Conservation (phyloP, 176 grass and related monocot genomes). For the Guadua angustifolia region DNA sequence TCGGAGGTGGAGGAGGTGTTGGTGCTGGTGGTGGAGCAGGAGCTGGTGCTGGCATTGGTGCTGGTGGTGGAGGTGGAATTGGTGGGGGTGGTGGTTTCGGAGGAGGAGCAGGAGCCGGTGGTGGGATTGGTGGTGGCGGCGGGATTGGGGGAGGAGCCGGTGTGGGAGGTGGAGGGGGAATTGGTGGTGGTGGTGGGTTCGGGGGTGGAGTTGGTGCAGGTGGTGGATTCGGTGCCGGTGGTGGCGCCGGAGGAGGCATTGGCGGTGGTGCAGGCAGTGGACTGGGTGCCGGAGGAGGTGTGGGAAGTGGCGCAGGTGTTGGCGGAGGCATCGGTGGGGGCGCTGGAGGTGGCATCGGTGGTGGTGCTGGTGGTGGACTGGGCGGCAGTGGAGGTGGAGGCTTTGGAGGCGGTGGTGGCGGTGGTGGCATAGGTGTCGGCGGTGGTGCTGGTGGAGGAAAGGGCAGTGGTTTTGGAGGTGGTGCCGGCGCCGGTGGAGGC, state of each 20-base stretch:
- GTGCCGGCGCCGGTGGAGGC: not conserved
- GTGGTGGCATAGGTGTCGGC: not conserved
- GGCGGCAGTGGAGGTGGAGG: not conserved
- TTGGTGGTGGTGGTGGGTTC: not conserved
- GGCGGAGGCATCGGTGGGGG: slow-evolving; percentile 29
- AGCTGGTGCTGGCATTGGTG: not conserved
- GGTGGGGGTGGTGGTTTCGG: slow-evolving; percentile 14
- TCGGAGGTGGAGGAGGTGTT: no score
- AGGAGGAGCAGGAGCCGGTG: slow-evolving; percentile 12
- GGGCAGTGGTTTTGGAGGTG: not conserved
- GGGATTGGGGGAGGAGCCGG: not conserved
- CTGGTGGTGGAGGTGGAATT: not conserved
- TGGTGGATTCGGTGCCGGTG: no score
- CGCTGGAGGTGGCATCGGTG: not conserved
- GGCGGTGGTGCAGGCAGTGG: not conserved
- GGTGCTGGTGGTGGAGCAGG: slow-evolving; percentile 35
- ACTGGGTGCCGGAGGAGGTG: not conserved
- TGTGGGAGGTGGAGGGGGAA: not conserved
- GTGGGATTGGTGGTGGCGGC: slow-evolving; percentile 1
- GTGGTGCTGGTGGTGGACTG: not conserved
- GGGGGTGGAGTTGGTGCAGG: not conserved
- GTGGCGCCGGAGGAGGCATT: not conserved
- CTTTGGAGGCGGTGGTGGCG: not conserved
- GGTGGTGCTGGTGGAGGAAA: not conserved
- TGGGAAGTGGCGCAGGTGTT: not conserved